phyloP scores from a whole-genome alignment of 106 monocot species.

The Platanthera zijinensis region DNA sequence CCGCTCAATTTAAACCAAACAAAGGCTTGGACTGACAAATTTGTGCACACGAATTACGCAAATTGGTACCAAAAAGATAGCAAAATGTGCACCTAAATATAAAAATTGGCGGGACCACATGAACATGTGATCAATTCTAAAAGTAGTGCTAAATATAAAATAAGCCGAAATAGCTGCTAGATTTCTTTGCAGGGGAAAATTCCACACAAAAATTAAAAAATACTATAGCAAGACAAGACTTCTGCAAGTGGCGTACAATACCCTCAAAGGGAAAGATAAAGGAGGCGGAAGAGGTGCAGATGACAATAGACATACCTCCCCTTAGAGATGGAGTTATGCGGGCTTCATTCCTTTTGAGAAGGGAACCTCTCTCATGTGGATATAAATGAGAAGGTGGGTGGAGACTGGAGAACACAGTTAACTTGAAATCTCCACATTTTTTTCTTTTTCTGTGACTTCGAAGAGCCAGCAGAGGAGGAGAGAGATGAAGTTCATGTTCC shows the following conservation, averaged over 20 bases:
- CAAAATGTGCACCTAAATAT: neutral
- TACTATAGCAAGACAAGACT: neutral
- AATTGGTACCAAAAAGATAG: neutral
- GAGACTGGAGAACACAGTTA: neutral
- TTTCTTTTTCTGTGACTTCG: neutral
- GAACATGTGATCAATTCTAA: too few species aligned
- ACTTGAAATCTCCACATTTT: neutral
- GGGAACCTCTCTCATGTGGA: neutral
- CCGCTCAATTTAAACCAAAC: too few species aligned
- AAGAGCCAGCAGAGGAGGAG: neutral
- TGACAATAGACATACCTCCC: neutral
- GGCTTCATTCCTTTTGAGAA: neutral
- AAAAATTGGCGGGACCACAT: neutral
- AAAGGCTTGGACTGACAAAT: too few species aligned
- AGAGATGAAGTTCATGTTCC: conserved; percentile 47
- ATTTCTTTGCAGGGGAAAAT: neutral
- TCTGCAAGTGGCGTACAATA: neutral
- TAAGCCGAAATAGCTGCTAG: neutral
- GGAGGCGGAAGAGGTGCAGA: neutral
- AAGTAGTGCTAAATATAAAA: too few species aligned
- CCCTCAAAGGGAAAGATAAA: neutral
- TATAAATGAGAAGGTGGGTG: neutral
- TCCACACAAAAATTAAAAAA: neutral
- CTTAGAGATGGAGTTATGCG: neutral
- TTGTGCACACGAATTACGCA: too few species aligned